Conservation (phyloP, 2,329 filamentous ascomycete genomes). For the Byssoonygena ceratinophila region DNA sequence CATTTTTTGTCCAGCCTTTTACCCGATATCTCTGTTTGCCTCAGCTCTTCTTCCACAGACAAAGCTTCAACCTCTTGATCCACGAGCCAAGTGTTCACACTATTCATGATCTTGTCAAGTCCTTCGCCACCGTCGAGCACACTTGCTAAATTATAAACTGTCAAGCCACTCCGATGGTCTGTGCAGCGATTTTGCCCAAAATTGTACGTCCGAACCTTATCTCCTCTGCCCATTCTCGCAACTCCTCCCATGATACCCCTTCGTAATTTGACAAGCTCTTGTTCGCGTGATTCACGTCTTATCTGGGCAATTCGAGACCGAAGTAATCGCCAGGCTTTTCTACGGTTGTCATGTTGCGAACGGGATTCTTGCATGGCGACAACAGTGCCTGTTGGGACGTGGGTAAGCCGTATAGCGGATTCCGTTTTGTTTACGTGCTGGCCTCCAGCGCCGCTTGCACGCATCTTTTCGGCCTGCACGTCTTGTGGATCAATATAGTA, state of each 20-base stretch:
- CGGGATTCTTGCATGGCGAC: constrained; percentile 89
- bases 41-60: constrained; percentile 40
- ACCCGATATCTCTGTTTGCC: neutral
- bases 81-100: constrained; percentile 64
- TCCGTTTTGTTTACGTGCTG: constrained; percentile 99
- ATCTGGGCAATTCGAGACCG: constrained; percentile 71
- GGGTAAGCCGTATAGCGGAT: constrained; percentile 84
- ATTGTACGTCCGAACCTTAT: constrained; percentile 94
- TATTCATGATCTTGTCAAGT: constrained; percentile 65
- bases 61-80: constrained; percentile 64
- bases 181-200: constrained; percentile 69
- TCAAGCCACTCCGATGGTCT: constrained; percentile 72
- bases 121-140: constrained; percentile 66
- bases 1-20: neutral
- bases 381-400: constrained; percentile 72
- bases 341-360: constrained; percentile 80
- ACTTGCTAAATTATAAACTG: constrained; percentile 67
- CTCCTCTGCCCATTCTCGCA: constrained; percentile 70
- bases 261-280: constrained; percentile 61
- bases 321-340: constrained; percentile 75
- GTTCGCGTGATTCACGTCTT: constrained; percentile 71
- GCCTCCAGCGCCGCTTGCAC: constrained; percentile 80
- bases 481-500: constrained; percentile 82
- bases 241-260: constrained; percentile 69
- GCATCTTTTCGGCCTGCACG: constrained; percentile 78